Evolutionary conservation across 306 rosid species (phyloP).

Genomic region (Trichosanthes truncata): DNA sequence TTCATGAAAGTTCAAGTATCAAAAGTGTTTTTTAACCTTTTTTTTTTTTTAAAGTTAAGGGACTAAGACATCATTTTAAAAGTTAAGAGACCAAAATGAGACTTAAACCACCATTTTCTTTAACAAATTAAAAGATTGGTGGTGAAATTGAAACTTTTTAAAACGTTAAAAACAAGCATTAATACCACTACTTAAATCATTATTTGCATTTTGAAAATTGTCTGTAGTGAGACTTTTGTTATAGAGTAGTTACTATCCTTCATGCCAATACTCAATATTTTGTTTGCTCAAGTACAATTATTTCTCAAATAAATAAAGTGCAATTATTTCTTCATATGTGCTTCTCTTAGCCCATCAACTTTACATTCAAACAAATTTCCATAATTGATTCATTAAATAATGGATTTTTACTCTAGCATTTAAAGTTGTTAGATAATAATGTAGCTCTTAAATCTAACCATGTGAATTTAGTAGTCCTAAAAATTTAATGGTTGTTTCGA

Average conservation of each 20-base stretch:
- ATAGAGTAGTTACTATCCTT: background rate
- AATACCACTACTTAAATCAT: background rate
- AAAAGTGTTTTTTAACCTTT: no score
- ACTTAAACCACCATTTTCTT: background rate
- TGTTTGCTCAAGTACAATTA: background rate
- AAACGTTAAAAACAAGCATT: background rate
- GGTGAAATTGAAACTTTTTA: background rate
- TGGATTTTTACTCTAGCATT: background rate
- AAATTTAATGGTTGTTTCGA: background rate
- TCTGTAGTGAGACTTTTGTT: background rate
- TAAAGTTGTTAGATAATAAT: background rate
- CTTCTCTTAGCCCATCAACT: background rate
- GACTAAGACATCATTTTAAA: no score
- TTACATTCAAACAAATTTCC: background rate
- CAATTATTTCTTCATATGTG: background rate
- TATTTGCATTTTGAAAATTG: background rate
- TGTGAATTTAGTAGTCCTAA: background rate
- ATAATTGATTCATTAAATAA: background rate
- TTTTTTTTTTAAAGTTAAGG: no score
- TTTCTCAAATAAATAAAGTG: background rate
- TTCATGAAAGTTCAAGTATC: no score
- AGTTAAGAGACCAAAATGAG: no score
- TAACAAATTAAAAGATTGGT: background rate
- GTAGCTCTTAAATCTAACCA: background rate
- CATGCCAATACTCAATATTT: background rate